A percentile compares a stretch with the other conserved stretches of the same genome.
phyloP scores from a whole-genome alignment of 331 rosid species.

The Acacia concinna region DNA sequence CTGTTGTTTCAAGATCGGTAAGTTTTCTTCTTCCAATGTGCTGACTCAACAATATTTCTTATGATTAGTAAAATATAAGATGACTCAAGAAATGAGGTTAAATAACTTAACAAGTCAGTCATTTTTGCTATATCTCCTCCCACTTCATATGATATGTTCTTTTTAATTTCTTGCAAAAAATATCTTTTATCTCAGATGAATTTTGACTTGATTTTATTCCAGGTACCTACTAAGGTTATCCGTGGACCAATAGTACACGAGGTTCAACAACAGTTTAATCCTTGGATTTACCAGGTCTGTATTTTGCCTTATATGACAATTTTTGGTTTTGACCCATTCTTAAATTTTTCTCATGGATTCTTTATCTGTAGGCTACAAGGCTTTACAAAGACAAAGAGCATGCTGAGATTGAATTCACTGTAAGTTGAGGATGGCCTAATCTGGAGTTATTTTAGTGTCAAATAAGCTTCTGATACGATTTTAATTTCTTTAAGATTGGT shows the following conservation, averaged over 20 bases:
- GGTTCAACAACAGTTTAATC: constrained; percentile 62
- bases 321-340: background rate
- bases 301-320: background rate
- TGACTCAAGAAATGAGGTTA: background rate
- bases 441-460: background rate
- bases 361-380: constrained; percentile 63
- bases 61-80: background rate
- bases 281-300: constrained; percentile 84
- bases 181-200: background rate
- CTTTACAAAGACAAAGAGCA: constrained; percentile 81
- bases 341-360: background rate
- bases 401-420: constrained; percentile 90
- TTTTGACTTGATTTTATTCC: constrained; percentile 19
- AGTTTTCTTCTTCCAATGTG: constrained; percentile 36
- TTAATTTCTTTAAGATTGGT: constrained; percentile 67
- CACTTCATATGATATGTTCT: background rate
- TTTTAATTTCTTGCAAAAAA: background rate
- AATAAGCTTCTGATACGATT: constrained; percentile 32
- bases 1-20: constrained; percentile 77
- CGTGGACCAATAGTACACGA: constrained; percentile 75
- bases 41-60: background rate
- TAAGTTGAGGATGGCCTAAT: constrained; percentile 41
- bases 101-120: background rate
- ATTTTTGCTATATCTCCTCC: background rate
- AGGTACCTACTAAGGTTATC: constrained; percentile 62